Evolutionary conservation across 2,329 filamentous ascomycete genomes (phyloP).

Genomic region (Ophiostoma tasmaniense): DNA sequence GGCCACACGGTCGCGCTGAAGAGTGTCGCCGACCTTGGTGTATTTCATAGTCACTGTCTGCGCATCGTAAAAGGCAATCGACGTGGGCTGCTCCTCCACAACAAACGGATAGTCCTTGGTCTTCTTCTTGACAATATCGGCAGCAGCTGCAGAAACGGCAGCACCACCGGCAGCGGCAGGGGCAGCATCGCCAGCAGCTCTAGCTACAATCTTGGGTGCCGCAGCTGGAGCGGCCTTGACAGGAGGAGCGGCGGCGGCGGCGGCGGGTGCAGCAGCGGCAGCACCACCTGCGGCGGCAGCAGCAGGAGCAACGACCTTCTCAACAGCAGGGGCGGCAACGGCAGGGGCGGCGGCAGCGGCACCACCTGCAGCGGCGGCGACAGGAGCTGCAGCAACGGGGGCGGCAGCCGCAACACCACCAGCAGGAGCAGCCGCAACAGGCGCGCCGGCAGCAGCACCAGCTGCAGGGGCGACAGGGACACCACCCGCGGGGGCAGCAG

Average conservation of each 20-base stretch:
- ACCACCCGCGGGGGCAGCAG: constrained; percentile 9
- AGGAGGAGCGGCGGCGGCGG: background rate
- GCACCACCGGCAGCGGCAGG: background rate
- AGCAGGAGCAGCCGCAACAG: background rate
- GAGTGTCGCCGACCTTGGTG: constrained; percentile 53
- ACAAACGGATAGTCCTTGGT: constrained; percentile 46
- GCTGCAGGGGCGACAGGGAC: background rate
- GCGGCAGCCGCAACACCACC: constrained; percentile 2
- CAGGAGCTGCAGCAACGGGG: background rate
- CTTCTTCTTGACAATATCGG: constrained; percentile 1
- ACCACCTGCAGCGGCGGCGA: background rate
- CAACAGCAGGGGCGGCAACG: background rate
- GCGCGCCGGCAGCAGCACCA: background rate
- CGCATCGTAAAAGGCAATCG: constrained; percentile 70
- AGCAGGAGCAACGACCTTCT: background rate
- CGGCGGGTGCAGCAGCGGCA: background rate
- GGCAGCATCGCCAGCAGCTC: background rate
- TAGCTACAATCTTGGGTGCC: background rate
- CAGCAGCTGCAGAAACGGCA: background rate
- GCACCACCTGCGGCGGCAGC: background rate
- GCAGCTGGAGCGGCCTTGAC: background rate
- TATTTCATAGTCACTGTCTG: constrained; percentile 58
- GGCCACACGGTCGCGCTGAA: constrained; percentile 46
- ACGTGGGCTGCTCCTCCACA: constrained; percentile 54
- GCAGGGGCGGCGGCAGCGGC: background rate